Conservation (phyloP, 352 stramenopile species). For the Blastocystis sp. region DNA sequence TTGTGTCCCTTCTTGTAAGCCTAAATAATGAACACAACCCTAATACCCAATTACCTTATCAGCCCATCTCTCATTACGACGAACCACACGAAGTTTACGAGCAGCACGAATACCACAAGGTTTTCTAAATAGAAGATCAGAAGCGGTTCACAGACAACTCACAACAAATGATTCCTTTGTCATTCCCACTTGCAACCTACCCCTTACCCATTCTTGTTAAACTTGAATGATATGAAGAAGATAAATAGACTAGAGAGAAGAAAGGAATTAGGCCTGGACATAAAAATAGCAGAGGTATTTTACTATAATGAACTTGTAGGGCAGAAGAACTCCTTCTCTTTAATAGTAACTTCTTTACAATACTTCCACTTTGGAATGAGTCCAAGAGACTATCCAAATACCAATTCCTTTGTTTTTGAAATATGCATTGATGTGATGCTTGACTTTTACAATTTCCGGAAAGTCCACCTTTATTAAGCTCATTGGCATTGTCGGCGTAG, state of each 20-base stretch:
- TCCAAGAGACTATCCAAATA: too few relatives aligned
- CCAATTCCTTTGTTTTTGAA: too few relatives aligned
- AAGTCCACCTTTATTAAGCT: background rate
- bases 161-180: background rate
- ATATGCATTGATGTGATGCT: too few relatives aligned
- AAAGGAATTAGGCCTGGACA: too few relatives aligned
- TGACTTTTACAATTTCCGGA: too few relatives aligned
- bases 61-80: slow-evolving; percentile 92
- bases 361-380: too few relatives aligned
- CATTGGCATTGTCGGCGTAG: background rate
- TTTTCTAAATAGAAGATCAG: slow-evolving; percentile 83
- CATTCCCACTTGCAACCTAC: background rate
- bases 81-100: slow-evolving; percentile 97
- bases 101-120: slow-evolving; percentile 95
- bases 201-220: slow-evolving; percentile 53
- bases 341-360: too few relatives aligned
- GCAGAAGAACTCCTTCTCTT: too few relatives aligned
- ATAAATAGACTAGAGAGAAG: background rate
- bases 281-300: too few relatives aligned
- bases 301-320: too few relatives aligned
- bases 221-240: slow-evolving; percentile 53
- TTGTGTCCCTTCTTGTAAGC: slow-evolving; percentile 99
- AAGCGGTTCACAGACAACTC: background rate
- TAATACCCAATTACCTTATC: slow-evolving; percentile 78
- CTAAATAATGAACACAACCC: slow-evolving; percentile 66